phyloP scores from a whole-genome alignment of 345 rosid genomes.

The Balakata baccata region DNA sequence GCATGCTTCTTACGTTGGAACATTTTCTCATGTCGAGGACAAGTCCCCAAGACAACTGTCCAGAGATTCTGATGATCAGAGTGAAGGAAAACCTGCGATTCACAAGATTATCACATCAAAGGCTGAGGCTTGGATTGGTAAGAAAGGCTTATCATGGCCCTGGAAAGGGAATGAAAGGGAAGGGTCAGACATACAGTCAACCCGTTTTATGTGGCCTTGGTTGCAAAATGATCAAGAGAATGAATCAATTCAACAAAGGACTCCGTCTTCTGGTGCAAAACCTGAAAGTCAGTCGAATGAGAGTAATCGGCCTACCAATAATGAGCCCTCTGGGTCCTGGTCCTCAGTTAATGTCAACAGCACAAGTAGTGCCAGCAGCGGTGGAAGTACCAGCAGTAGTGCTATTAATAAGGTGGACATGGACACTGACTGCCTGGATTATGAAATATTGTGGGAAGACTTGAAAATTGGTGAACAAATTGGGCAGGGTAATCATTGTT shows the following conservation, averaged over 20 bases:
- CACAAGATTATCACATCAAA: conserved; percentile 67
- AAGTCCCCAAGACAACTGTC: conserved; percentile 43
- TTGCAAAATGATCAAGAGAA: conserved; percentile 58
- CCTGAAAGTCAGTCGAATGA: conserved; percentile 50
- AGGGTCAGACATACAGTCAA: conserved; percentile 49
- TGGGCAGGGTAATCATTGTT: conserved; percentile 72
- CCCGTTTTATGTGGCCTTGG: conserved; percentile 53
- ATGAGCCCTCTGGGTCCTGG: conserved; percentile 75
- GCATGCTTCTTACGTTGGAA: conserved; percentile 56
- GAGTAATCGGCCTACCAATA: conserved; percentile 44
- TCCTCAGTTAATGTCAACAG: conserved; percentile 69
- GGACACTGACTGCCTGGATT: conserved; percentile 75
- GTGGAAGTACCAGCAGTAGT: conserved; percentile 79
- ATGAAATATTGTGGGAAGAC: conserved; percentile 93
- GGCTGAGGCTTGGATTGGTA: conserved; percentile 86
- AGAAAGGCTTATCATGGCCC: conserved; percentile 88
- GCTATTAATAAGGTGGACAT: conserved; percentile 69
- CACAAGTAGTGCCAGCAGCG: conserved; percentile 89
- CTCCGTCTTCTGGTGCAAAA: conserved; percentile 41
- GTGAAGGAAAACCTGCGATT: conserved; percentile 66
- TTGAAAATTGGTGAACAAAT: conserved; percentile 77
- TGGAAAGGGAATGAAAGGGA: conserved; percentile 89
- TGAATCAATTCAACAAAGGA: conserved; percentile 39
- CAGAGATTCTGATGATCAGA: conserved; percentile 65
- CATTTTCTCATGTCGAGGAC: conserved; percentile 49